A percentile compares a stretch with the other conserved stretches of the same genome.
phyloP scores from a whole-genome alignment of 768 basidiomycete species.

The Lentinula edodes region DNA sequence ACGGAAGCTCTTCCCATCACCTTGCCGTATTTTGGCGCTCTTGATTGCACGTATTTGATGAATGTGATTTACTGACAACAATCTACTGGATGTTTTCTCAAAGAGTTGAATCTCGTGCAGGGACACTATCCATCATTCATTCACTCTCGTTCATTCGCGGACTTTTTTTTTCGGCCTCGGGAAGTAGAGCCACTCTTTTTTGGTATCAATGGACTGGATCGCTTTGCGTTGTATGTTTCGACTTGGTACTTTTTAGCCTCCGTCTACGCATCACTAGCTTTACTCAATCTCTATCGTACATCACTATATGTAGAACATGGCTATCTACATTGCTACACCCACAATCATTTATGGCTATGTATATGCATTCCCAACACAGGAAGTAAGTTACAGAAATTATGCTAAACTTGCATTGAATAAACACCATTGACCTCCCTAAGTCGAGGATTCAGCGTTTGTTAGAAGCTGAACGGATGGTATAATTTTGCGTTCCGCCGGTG shows the following conservation, averaged over 20 bases:
- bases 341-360: neutral
- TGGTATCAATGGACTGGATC: neutral
- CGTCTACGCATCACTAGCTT: neutral
- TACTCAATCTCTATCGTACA: neutral
- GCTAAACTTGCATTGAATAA: no score
- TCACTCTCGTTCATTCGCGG: neutral
- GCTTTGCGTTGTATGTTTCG: neutral
- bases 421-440: no score
- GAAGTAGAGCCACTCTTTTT: neutral
- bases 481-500: no score
- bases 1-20: neutral
- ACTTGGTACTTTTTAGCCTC: neutral
- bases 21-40: neutral
- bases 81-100: neutral
- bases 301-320: neutral
- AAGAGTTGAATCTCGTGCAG: neutral
- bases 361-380: no score
- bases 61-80: neutral
- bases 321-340: conserved; percentile 1
- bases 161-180: neutral
- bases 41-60: neutral
- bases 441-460: no score
- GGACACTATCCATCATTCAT: neutral
- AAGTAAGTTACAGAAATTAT: no score
- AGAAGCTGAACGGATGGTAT: no score